A percentile compares a stretch with the other conserved stretches of the same genome.
phyloP scores from a whole-genome alignment of 164 flowering plant species.

The Stephania japonica region DNA sequence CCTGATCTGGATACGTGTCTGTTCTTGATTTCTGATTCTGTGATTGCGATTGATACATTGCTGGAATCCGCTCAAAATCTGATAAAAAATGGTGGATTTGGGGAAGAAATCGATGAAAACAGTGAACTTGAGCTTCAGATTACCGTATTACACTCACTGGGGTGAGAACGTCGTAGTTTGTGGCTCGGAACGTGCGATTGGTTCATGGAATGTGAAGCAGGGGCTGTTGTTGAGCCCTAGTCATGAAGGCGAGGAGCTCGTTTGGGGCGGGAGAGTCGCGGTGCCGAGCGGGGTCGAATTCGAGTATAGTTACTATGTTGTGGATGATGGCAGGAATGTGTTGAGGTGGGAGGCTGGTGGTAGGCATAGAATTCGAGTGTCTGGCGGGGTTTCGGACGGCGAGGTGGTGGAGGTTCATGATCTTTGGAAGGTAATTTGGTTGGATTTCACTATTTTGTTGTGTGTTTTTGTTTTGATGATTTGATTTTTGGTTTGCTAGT shows the following conservation, averaged over 20 bases:
- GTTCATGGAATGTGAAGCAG: conserved; percentile 84
- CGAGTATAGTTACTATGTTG: conserved; percentile 84
- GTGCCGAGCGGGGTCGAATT: conserved; percentile 52
- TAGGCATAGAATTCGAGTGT: conserved; percentile 47
- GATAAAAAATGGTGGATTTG: conserved; percentile 43
- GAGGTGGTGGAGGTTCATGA: conserved; percentile 61
- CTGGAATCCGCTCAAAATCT: conserved; percentile 15
- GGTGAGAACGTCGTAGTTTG: conserved; percentile 77
- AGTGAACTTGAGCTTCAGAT: conserved; percentile 55
- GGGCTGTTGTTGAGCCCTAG: conserved; percentile 60
- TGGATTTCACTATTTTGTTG: not conserved
- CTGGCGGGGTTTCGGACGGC: conserved; percentile 49
- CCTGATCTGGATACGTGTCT: too few species aligned
- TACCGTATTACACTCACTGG: conserved; percentile 89
- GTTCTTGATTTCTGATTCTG: not conserved
- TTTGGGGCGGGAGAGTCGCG: conserved; percentile 61
- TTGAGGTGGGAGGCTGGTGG: conserved; percentile 81
- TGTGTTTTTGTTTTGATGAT: too few species aligned
- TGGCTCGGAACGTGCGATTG: conserved; percentile 75
- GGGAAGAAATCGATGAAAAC: conserved; percentile 40
- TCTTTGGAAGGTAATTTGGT: conserved; percentile 78
- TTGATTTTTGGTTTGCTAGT: too few species aligned
- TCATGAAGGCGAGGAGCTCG: conserved; percentile 61
- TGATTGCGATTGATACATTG: not conserved
- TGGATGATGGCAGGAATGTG: conserved; percentile 57